Evolutionary conservation across 805 yeast genomes (phyloP).

Genomic region (Metschnikowia hibisci): DNA sequence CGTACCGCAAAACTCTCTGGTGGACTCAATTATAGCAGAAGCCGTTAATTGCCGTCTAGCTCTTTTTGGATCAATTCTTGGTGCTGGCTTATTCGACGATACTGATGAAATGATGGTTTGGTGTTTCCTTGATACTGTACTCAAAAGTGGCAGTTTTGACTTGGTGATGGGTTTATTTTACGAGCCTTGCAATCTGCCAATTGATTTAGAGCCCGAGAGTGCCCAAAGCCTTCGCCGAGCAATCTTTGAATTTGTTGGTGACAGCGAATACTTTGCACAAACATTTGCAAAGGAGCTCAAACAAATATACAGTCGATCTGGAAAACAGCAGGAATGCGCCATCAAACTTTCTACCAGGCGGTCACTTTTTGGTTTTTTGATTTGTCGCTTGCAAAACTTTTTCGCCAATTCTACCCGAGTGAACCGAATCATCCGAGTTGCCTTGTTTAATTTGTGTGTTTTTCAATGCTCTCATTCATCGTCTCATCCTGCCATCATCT

Average conservation of each 20-base stretch:
- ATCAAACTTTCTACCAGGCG: constrained; percentile 5
- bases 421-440: constrained; percentile 9
- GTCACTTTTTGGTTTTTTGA: constrained; percentile 10
- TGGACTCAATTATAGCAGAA: constrained; percentile 10
- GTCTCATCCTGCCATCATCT: constrained; percentile 3
- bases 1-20: constrained; percentile 9
- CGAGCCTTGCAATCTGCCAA: constrained; percentile 1
- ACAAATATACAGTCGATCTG: constrained; percentile 3
- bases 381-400: constrained; percentile 4
- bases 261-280: constrained; percentile 6
- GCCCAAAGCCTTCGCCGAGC: constrained; percentile 6
- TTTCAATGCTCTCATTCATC: constrained; percentile 8
- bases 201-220: constrained; percentile 1
- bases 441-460: constrained; percentile 5
- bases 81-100: constrained; percentile 6
- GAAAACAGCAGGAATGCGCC: constrained; percentile 3
- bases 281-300: constrained; percentile 11
- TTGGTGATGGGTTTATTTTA: constrained; percentile 12
- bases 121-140: constrained; percentile 10
- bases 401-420: constrained; percentile 9
- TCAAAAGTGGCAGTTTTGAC: constrained; percentile 9
- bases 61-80: constrained; percentile 7
- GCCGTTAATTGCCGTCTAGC: constrained; percentile 9
- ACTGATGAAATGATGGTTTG: constrained; percentile 9
- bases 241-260: constrained; percentile 5